A percentile compares a stretch with the other conserved stretches of the same genome.
Conservation (phyloP, 805 yeast species). For the Candida maesae region DNA sequence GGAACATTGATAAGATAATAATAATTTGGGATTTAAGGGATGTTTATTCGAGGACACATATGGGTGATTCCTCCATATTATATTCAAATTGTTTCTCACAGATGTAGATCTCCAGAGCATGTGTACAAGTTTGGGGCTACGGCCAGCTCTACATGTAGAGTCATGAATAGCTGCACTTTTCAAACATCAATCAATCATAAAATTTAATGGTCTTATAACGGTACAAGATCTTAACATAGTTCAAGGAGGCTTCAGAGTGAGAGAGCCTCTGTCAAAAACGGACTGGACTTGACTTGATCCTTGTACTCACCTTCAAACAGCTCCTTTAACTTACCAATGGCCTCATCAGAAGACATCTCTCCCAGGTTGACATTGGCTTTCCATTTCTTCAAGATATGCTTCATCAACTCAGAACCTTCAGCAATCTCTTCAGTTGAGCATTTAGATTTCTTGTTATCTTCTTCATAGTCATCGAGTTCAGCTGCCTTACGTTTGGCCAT, state of each 20-base stretch:
- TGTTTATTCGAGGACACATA: no score
- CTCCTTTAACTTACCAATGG: constrained; percentile 35
- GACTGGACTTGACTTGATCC: constrained; percentile 29
- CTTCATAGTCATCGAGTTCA: constrained; percentile 54
- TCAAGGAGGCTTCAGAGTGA: constrained; percentile 6
- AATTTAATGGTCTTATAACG: no score
- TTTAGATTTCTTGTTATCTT: constrained; percentile 43
- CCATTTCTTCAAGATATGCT: constrained; percentile 41
- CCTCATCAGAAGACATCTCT: constrained; percentile 32
- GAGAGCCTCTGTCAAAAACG: constrained; percentile 45
- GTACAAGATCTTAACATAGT: no score
- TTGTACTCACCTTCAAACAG: constrained; percentile 30
- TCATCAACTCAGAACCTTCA: constrained; percentile 48
- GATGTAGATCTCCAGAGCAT: no score
- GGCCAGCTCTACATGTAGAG: no score
- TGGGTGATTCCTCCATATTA: no score
- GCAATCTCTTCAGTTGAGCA: constrained; percentile 49
- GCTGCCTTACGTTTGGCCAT: constrained; percentile 96
- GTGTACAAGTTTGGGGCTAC: no score
- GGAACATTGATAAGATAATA: background rate
- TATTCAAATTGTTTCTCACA: no score
- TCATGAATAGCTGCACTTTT: no score
- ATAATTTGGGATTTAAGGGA: background rate
- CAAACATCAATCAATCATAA: no score
- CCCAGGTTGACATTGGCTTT: constrained; percentile 18